A percentile compares a stretch with the other conserved stretches of the same genome.
Evolutionary conservation across 371 early-diverging fungal genomes (phyloP).

Genomic region (Mucor lusitanicus): DNA sequence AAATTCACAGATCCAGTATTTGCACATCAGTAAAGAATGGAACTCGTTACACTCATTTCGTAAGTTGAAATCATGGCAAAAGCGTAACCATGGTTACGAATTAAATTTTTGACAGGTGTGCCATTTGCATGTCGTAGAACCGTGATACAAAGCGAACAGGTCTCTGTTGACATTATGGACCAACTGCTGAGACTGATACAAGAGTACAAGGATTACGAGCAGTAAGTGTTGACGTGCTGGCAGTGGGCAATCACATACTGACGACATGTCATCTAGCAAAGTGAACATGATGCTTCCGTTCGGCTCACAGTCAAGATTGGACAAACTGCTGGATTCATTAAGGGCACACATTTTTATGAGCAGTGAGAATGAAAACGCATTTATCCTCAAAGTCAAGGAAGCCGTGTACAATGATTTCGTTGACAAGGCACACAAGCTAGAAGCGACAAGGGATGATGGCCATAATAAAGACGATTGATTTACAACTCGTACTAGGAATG

Average conservation of each 20-base stretch:
- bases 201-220: slow-evolving; percentile 59
- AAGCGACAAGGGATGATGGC: background rate
- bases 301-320: slow-evolving; percentile 36
- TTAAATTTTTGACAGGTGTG: slow-evolving; percentile 24
- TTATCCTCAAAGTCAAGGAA: slow-evolving; percentile 40
- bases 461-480: background rate
- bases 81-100: background rate
- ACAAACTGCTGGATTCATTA: slow-evolving; percentile 50
- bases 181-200: slow-evolving; percentile 49
- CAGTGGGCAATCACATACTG: background rate
- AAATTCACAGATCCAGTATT: slow-evolving; percentile 62
- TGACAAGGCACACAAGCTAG: background rate
- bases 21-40: slow-evolving; percentile 52
- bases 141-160: slow-evolving; percentile 44
- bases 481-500: too few relatives aligned
- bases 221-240: slow-evolving; percentile 35
- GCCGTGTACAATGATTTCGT: slow-evolving; percentile 21
- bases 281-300: slow-evolving; percentile 30
- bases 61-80: slow-evolving; percentile 22
- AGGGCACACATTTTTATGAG: slow-evolving; percentile 43
- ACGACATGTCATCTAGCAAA: slow-evolving; percentile 27
- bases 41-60: slow-evolving; percentile 48
- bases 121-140: slow-evolving; percentile 56
- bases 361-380: slow-evolving; percentile 30
- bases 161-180: slow-evolving; percentile 46